These are phyloP conservation scores for Kregervanrija fluxuum DNA, from an alignment of 805 yeast species.

Conservation along the genomic window DNA sequence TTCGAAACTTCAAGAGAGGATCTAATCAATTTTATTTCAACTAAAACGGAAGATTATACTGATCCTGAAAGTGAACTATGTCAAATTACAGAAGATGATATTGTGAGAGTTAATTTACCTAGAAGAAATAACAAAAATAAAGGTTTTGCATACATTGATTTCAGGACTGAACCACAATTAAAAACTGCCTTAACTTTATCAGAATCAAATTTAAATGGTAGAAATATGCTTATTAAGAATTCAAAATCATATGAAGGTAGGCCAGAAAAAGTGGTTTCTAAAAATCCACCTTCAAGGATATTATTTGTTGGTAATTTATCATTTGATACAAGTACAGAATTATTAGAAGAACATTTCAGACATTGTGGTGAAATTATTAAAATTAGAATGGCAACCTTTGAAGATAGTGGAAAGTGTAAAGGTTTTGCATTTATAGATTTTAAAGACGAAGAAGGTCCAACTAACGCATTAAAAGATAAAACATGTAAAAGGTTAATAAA, in stretches of 20 bases:
- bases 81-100: conserved; percentile 46
- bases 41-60: conserved; percentile 40
- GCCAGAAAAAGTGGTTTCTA: conserved; percentile 55
- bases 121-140: conserved; percentile 56
- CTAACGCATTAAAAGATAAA: conserved; percentile 71
- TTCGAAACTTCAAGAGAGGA: conserved; percentile 80
- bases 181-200: conserved; percentile 56
- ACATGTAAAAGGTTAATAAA: conserved; percentile 58
- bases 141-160: conserved; percentile 91
- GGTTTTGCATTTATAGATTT: conserved; percentile 94
- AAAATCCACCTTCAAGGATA: conserved; percentile 84
- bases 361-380: conserved; percentile 83
- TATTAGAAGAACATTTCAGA: conserved; percentile 73
- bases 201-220: conserved; percentile 70
- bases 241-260: conserved; percentile 81
- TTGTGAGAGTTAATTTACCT: conserved; percentile 79
- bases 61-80: conserved; percentile 20
- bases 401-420: conserved; percentile 93
- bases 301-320: conserved; percentile 90
- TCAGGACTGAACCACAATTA: conserved; percentile 53
- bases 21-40: conserved; percentile 52
- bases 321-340: conserved; percentile 81
- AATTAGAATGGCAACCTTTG: conserved; percentile 96
- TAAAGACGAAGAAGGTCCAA: conserved; percentile 71
- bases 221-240: conserved; percentile 79